Base-by-base conservation (phyloP, 495 filamentous ascomycete species). In the Trichocladium uniseriatum region DNA sequence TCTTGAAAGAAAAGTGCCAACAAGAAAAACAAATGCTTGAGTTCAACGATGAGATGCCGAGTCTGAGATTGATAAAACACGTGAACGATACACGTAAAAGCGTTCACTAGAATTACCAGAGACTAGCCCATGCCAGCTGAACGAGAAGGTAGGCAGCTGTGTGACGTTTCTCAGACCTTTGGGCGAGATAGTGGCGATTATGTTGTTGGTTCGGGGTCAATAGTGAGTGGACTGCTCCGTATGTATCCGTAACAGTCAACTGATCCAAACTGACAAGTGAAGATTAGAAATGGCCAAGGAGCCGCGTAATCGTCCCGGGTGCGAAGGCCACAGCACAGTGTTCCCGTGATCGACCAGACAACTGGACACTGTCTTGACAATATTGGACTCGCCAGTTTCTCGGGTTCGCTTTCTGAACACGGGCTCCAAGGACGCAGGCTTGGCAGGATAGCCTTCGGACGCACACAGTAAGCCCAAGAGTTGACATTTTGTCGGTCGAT, bases 291-390 rank as follows among this genome's bases (percentile, higher is more conserved):
- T 10, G 38, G 27, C 38, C 29, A 38, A 35, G 42, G 37, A 36
- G 56, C 56, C 56, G 56, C 56, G 56, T 58, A 52, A 58, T 58
- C 56, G 41, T 37, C 36, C 28, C 29, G 22, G 24, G 14, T 38
- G 28, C 35, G 31, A 36, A 15, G 38, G 20, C 44, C 18, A 28
- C 31, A 29, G 35, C 36, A 56, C 53, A 28, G 53, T 56, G 53
- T 34, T 47, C 24, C 24, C 24, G 8, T 27, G 4, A 27, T 3
- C 24, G 24, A 27, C 35, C 32, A 22, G 11, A 32, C 15, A 9
- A 6, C 19, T 38, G 6, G 3, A 27, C 9, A 28, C 13, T 14
- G 16, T 37, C 19, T 36, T 46, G 3, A 10, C 49, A 45, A 35
- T 52, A 35, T 52, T 3, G 3, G 24, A 8, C 24, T 27, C 24